These are phyloP conservation scores for Yarrowia phangngaensis DNA, from an alignment of 805 yeast species.

Conservation along the genomic window DNA sequence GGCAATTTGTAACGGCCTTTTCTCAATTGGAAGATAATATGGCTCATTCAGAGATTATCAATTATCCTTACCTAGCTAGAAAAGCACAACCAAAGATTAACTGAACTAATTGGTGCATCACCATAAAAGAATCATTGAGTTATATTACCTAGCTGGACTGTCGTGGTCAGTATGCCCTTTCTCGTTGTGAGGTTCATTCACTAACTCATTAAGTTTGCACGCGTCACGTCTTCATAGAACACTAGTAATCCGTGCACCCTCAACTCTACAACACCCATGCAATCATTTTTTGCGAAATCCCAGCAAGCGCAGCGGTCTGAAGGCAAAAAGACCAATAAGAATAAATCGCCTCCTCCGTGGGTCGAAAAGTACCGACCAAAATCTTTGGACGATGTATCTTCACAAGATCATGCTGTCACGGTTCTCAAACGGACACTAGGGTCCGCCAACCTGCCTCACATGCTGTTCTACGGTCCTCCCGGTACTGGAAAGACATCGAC, in stretches of 20 bases:
- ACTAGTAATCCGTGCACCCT: too few species aligned
- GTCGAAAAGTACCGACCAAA: constrained; percentile 61
- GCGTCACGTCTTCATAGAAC: constrained; percentile 22
- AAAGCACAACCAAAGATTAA: not conserved
- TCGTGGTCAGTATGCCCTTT: too few species aligned
- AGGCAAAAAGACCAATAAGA: constrained; percentile 12
- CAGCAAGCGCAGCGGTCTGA: constrained; percentile 14
- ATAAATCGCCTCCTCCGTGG: constrained; percentile 21
- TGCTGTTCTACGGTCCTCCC: constrained; percentile 92
- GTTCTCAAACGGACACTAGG: constrained; percentile 74
- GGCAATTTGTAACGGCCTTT: too few species aligned
- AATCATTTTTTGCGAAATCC: constrained; percentile 19
- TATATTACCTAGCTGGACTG: too few species aligned
- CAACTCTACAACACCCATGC: constrained; percentile 3
- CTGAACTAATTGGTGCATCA: not conserved
- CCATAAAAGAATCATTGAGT: too few species aligned
- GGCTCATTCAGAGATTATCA: not conserved
- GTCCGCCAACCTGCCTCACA: constrained; percentile 65
- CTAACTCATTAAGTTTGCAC: constrained; percentile 2
- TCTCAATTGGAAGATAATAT: not conserved
- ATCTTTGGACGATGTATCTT: constrained; percentile 77
- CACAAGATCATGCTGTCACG: constrained; percentile 85
- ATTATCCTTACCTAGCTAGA: not conserved
- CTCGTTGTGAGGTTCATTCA: too few species aligned
- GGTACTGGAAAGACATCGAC: constrained; percentile 93